Percentiles rank a stretch among this genome's conserved stretches.
Evolutionary conservation across 306 rosid species (phyloP).

Genomic region (Cicer cuneatum): DNA sequence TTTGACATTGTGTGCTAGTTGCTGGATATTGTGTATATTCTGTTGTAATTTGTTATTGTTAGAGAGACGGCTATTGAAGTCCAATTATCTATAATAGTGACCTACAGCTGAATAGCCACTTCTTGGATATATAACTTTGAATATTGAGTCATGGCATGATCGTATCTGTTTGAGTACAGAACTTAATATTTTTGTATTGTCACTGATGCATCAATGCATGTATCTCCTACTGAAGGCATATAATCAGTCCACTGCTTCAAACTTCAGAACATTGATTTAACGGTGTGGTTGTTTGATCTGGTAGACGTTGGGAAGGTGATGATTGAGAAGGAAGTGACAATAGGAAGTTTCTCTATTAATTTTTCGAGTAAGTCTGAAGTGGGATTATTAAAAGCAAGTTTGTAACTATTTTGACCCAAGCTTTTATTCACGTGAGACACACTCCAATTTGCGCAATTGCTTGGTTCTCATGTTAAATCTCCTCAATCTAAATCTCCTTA

Average conservation of each 20-base stretch:
- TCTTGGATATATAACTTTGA: not conserved
- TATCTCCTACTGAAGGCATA: not conserved
- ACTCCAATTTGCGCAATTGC: no score
- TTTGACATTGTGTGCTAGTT: slow-evolving; percentile 26
- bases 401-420: no score
- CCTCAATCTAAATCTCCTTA: no score
- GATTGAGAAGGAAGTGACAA: no score
- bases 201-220: not conserved
- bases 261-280: no score
- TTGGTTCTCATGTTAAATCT: no score
- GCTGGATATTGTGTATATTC: slow-evolving; percentile 34
- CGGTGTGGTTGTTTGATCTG: no score
- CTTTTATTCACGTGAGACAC: no score
- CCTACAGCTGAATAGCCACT: slow-evolving; percentile 12
- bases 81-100: not conserved
- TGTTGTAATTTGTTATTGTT: slow-evolving; percentile 40
- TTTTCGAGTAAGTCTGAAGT: no score
- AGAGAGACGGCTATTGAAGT: slow-evolving; percentile 35
- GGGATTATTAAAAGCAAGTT: no score
- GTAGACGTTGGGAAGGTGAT: no score
- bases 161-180: not conserved
- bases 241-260: not conserved
- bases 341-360: no score
- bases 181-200: slow-evolving; percentile 12
- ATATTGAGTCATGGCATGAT: not conserved